Base-by-base conservation (phyloP, 164 flowering plant species). In the Berberis thunbergii region DNA sequence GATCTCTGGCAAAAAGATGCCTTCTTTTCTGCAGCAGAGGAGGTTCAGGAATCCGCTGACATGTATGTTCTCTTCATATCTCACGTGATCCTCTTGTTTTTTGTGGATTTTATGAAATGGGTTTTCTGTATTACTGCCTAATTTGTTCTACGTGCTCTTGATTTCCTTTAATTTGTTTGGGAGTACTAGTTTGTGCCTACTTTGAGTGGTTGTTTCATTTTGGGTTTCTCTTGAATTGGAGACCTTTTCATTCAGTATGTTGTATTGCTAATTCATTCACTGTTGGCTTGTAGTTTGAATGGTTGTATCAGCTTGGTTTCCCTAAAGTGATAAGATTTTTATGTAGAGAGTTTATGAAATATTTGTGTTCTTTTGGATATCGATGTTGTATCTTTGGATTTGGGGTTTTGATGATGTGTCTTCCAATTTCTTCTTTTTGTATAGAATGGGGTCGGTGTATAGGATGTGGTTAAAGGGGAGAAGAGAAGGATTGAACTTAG, bases 1-100 rank as follows among this genome's bases (percentile, higher is more conserved):
- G 95, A 87, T 83, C 70, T 83, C 60, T 91, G 98, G 98, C 80
- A 76, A 70, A 89, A 84, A 60, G 98, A 91, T 43, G 75, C 78
- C 52, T 91, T 91, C 77, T 91, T 91, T 74, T 77, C 94, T 39
- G 96, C 90, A 3, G 97, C 96, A 3, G 97, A 91, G 78, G 91
- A 85, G 72, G 92, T 91, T 54, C 96, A 91, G 72, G 83, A 84
- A 71, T 91, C 98, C 6, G 86, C 95, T 7, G 98, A 91, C 63
- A 69, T 77, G 98, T 91, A 82, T 54, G 85, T 77, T 43, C 13
- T 43, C 10, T n/a, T 7, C 3, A 10, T 13, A 7, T 40, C 45
- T 66, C 8, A 0, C 26, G 26, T 49, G 2, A 40, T 9, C 46
- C 67, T 48, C 12, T 50, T 5, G 11, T 54, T 11, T 41, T 68